These are phyloP conservation scores for Amoebophrya sp. DNA, from an alignment of 169 alveolate species.

Conservation along the genomic window DNA sequence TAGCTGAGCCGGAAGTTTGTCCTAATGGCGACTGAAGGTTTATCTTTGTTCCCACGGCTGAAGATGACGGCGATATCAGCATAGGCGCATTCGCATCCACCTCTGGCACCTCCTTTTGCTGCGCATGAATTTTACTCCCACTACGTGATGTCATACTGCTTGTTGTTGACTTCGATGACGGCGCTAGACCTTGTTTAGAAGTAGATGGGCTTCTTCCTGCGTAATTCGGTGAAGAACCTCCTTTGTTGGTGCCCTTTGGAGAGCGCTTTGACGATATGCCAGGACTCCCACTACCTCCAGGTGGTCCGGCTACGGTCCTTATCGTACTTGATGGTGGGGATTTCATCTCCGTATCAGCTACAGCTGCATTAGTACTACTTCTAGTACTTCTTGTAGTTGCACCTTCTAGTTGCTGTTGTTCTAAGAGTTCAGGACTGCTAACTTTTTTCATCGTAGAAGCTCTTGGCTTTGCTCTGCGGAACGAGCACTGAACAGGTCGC, in stretches of 20 bases:
- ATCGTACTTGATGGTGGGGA: too few species aligned
- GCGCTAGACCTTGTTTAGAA: neutral
- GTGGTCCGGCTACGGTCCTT: too few species aligned
- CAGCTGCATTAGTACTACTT: neutral
- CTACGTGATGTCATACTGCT: neutral
- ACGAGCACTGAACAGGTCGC: neutral
- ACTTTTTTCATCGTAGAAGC: too few species aligned
- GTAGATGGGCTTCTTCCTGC: neutral
- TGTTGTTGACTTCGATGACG: neutral
- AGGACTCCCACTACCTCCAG: too few species aligned
- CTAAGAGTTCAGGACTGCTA: neutral
- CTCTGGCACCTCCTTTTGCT: neutral
- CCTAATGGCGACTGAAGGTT: too few species aligned
- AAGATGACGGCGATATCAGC: too few species aligned
- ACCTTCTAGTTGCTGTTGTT: neutral
- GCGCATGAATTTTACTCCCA: neutral
- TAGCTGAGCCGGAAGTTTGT: neutral
- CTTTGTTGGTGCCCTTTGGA: too few species aligned
- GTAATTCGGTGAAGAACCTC: too few species aligned
- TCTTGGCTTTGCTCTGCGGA: neutral
- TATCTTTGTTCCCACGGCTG: too few species aligned
- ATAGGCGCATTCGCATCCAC: neutral
- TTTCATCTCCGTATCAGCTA: neutral
- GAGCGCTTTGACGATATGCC: too few species aligned
- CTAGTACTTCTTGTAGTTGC: neutral